Evolutionary conservation across 1,284 basidiomycete genomes (phyloP).

Genomic region (Caloboletus inedulis): DNA sequence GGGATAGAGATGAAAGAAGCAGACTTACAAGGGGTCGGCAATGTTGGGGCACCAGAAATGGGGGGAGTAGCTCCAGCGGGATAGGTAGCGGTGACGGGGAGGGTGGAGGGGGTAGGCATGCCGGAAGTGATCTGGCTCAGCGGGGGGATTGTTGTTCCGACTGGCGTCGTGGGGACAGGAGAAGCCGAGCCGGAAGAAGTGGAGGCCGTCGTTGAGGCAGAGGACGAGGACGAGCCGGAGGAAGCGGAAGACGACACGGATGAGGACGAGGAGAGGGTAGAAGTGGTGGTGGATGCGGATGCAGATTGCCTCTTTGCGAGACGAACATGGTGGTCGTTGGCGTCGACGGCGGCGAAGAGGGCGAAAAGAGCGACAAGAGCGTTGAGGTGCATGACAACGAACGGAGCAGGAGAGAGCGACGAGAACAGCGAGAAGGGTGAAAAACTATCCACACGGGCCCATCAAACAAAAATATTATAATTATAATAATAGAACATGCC

Average conservation of each 20-base stretch:
- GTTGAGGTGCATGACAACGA: slow-evolving; percentile 42
- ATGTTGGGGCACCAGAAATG: slow-evolving; percentile 56
- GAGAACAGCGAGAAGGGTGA: not conserved
- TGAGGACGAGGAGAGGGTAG: slow-evolving; percentile 23
- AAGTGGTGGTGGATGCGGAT: slow-evolving; percentile 13
- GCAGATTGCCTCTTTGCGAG: slow-evolving; percentile 27
- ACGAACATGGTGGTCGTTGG: slow-evolving; percentile 30
- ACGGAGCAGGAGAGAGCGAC: slow-evolving; percentile 18
- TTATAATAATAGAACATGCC: too few relatives aligned
- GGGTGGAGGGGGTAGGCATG: slow-evolving; percentile 57
- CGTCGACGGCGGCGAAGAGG: slow-evolving; percentile 37
- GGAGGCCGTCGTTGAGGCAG: slow-evolving; percentile 17
- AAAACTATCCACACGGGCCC: not conserved
- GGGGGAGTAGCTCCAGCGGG: slow-evolving; percentile 58
- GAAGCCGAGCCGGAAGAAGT: slow-evolving; percentile 19
- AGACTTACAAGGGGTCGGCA: slow-evolving; percentile 62
- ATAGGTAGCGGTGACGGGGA: slow-evolving; percentile 51
- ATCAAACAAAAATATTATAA: too few relatives aligned
- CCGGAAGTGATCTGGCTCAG: slow-evolving; percentile 64
- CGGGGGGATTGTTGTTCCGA: slow-evolving; percentile 43
- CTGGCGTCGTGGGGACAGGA: slow-evolving; percentile 30
- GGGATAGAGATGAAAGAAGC: not conserved
- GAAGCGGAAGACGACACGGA: slow-evolving; percentile 9
- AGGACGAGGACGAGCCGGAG: slow-evolving; percentile 7
- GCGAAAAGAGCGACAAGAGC: slow-evolving; percentile 44